These are phyloP conservation scores for Ophiocordyceps polyrhachis-furcata DNA, from an alignment of 2,329 filamentous ascomycete genomes.

Conservation along the genomic window DNA sequence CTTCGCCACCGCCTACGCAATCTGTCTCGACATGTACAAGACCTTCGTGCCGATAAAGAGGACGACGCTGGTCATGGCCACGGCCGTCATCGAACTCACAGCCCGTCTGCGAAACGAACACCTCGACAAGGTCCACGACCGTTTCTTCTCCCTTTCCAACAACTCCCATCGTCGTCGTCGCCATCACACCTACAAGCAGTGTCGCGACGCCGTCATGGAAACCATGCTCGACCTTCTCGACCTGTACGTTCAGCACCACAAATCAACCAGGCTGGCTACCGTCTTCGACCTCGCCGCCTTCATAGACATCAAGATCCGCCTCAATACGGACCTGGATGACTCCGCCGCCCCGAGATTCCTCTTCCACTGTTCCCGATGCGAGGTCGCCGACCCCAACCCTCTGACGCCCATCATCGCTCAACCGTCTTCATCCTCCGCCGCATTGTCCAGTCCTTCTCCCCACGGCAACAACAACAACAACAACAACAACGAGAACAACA, in stretches of 20 bases:
- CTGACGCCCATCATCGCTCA: conserved; percentile 13
- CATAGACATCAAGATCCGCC: conserved; percentile 67
- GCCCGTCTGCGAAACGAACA: conserved; percentile 44
- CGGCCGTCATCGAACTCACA: conserved; percentile 67
- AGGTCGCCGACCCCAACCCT: conserved; percentile 17
- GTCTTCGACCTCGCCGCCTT: conserved; percentile 59
- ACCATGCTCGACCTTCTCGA: conserved; percentile 82
- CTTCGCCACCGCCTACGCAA: conserved; percentile 53
- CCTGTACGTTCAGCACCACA: conserved; percentile 71
- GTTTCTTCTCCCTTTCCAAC: no score
- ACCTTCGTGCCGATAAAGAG: conserved; percentile 89
- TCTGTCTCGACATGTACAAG: conserved; percentile 78
- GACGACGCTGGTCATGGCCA: conserved; percentile 65
- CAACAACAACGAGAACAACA: no score
- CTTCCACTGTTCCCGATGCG: conserved; percentile 35
- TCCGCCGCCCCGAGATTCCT: conserved; percentile 44
- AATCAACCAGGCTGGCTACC: conserved; percentile 54
- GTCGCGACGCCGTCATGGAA: conserved; percentile 39
- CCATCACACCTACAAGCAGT: conserved; percentile 13
- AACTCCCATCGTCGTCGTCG: conserved; percentile 6
- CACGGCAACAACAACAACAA: no score
- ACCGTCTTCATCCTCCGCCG: no score
- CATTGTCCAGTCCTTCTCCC: conserved; percentile 1
- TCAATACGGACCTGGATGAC: conserved; percentile 64
- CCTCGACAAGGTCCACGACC: conserved; percentile 22